A percentile compares a stretch with the other conserved stretches of the same genome.
Conservation (phyloP, 2,329 filamentous ascomycete genomes). For the Alternaria sp. region DNA sequence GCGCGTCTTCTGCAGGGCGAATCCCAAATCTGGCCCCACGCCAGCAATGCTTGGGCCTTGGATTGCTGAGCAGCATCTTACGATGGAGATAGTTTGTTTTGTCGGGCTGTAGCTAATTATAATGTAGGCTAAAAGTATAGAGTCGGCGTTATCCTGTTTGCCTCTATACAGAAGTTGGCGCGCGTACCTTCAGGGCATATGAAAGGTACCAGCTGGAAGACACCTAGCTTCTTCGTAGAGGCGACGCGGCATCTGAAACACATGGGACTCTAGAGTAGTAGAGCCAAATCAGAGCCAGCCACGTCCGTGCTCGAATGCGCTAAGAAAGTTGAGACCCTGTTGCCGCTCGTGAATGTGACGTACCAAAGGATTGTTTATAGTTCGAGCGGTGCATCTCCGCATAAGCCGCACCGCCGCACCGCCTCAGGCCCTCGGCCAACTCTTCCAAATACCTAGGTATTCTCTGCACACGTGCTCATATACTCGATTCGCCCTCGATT, state of each 20-base stretch:
- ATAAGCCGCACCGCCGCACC: conserved; percentile 15
- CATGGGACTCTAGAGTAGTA: conserved; percentile 11
- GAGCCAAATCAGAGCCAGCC: conserved; percentile 21
- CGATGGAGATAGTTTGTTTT: neutral
- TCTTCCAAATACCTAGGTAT: conserved; percentile 1
- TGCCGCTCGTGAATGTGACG: conserved; percentile 20
- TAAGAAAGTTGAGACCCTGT: conserved; percentile 16
- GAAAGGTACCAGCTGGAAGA: neutral
- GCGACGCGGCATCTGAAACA: conserved; percentile 2
- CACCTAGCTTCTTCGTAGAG: neutral
- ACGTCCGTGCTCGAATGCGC: conserved; percentile 18
- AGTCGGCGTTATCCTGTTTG: neutral
- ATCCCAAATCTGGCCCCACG: conserved; percentile 1
- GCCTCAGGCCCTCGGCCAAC: conserved; percentile 12
- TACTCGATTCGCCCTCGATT: conserved; percentile 7
- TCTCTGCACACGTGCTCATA: conserved; percentile 25
- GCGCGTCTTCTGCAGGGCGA: conserved; percentile 9
- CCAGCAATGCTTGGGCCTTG: neutral
- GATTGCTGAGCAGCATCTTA: neutral
- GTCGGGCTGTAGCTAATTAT: neutral
- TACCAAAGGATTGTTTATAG: conserved; percentile 27
- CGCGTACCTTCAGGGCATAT: neutral
- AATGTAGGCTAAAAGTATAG: neutral
- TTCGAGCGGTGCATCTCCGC: conserved; percentile 8
- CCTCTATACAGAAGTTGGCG: neutral